Percentiles rank a stretch among this genome's conserved stretches.
Conservation (phyloP, 2,329 filamentous ascomycete genomes). For the Aspergillus tubingensis region DNA sequence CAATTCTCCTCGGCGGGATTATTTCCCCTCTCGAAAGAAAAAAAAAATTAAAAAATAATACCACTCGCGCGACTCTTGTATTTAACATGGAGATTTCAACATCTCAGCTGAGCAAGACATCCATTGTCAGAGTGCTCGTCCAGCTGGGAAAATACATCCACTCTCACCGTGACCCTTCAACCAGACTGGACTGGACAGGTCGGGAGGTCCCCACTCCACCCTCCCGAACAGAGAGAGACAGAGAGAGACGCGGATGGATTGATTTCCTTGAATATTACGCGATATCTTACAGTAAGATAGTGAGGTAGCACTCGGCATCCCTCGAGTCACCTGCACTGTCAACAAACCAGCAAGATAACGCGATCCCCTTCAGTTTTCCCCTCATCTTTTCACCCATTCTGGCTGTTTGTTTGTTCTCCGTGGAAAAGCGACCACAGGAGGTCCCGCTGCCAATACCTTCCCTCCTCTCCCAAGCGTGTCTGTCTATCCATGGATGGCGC, state of each 20-base stretch:
- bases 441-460: background rate
- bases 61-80: too few relatives aligned
- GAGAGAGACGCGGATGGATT: background rate
- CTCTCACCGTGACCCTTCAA: background rate
- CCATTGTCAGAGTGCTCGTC: background rate
- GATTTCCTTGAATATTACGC: background rate
- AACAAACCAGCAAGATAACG: background rate
- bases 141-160: background rate
- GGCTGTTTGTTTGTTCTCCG: background rate
- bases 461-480: background rate
- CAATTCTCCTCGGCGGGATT: background rate
- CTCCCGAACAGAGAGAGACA: background rate
- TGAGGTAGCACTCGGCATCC: background rate
- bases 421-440: background rate
- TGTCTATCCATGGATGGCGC: background rate
- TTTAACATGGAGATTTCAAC: too few relatives aligned
- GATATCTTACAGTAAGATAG: conserved; percentile 7
- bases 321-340: background rate
- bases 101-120: background rate
- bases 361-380: background rate
- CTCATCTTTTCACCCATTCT: background rate
- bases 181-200: background rate
- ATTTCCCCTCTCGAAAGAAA: background rate
- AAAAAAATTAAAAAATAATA: too few relatives aligned
- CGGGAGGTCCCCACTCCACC: background rate